Evolutionary conservation across 495 filamentous ascomycete species (phyloP), one percentile per base, ranked within the genome.

Genomic region (Jackrogersella multiformis): DNA sequence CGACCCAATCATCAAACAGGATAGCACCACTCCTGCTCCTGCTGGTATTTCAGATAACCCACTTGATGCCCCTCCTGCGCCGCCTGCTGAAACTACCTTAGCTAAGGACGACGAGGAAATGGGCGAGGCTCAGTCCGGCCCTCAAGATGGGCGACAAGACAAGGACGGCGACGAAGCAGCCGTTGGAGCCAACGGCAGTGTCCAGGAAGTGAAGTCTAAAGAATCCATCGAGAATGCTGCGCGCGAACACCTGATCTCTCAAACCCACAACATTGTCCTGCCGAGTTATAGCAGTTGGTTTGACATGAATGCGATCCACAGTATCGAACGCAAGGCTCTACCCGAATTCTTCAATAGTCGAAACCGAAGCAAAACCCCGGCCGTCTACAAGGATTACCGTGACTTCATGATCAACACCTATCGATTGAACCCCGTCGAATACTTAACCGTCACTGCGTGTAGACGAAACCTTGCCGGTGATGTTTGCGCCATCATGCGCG

Each of bases 381-480:
- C 92, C n/a, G 91, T 97, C 13, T 99, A 98, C 78, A 97, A 97
- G 78, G 95, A 99, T 74, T 98, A 98, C 77, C 89, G 95, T 62
- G 94, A 98, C 73, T 99, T 99, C 78, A 99, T 99, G 95, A 94
- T 99, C 77, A 98, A 98, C 76, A 97, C 95, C 15, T 99, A 99
- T 78, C 87, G 95, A 18, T 79, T 99, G 48, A 98, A 97, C 75
- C 95, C 95, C 2, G 85, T 92, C 23, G 95, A 99, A 77, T 99
- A 99, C 73, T 84, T 99, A 38, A 99, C 96, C 13, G 93, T 99
- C 55, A 99, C 95, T 8, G 95, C 95, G n/a, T 99, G 95, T 74
- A 83, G 95, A 64, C 88, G 95, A 56, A 99, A 99, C 76, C 83
- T 99, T 66, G 94, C 96, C 6, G 95, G 95, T 62, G 95, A 99